Base-by-base conservation (phyloP, 257 asterid species). In the Anisodus tanguticus region DNA sequence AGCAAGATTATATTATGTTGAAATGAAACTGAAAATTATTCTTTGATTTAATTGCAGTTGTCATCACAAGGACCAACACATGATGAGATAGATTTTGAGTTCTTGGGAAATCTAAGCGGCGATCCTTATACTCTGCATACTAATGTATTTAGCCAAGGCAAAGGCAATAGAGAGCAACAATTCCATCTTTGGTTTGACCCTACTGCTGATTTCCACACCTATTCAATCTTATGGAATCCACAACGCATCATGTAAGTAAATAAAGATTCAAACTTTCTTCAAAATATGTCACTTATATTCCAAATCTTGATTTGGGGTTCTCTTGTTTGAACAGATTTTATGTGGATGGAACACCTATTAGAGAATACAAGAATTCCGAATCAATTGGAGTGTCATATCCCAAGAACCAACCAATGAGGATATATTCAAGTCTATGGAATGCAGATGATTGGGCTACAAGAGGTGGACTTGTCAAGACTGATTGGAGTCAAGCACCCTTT, bases 401-500 rank as follows among this genome's bases (percentile, higher is more conserved):
- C 2, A 66, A 66, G 45, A 66, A 31, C 9, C 72, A 66, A 66
- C 0, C 72, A 11, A 66, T 66, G 45, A 66, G 72, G 72, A 31
- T 66, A 0, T 66, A 66, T 9, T 66, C 45, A 0, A 66, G 72
- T 66, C 72, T 66, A 26, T 66, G 72, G 72, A 66, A 66, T 66
- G 72, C 72, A 0, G 72, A 66, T 66, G 72, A 66, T 66, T 66
- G 72, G 45, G 45, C 72, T 66, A 66, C 72, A 5, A 66, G 72
- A 66, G 45, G 72, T 2, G 72, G 72, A 5, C 45, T 31, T 64
- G 72, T 31, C n/a, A 66, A 66, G 9, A 66, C 45, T 66, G 72
- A 66, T 66, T 66, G 72, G 72, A 66, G 72, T 45, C 72, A 31
- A 66, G 72, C 72, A 66, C 72, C 72, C 9, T 66, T 66, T 66